phyloP scores from a whole-genome alignment of 2,329 filamentous ascomycete species.

The Scopulariopsis brevicaulis region DNA sequence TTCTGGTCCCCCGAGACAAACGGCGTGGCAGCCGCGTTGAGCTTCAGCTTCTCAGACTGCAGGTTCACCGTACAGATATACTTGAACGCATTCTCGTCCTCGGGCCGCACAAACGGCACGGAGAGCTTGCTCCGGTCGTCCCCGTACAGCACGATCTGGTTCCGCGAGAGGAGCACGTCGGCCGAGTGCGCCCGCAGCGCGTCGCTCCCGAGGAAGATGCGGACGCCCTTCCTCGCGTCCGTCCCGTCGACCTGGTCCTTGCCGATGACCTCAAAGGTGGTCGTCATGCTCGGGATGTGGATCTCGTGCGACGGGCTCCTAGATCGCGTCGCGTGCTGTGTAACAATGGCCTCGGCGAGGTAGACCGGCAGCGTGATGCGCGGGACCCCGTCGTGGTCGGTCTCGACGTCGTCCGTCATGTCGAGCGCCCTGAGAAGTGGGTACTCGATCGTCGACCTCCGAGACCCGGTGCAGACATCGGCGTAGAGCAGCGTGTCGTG shows the following conservation, averaged over 20 bases:
- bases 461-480: conserved; percentile 84
- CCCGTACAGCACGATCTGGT: conserved; percentile 77
- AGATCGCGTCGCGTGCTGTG: conserved; percentile 62
- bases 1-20: conserved; percentile 26
- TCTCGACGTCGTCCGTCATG: conserved; percentile 53
- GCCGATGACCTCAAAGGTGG: conserved; percentile 66
- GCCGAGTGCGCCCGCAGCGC: conserved; percentile 75
- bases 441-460: conserved; percentile 71
- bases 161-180: conserved; percentile 85
- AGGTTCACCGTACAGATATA: conserved; percentile 54
- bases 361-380: conserved; percentile 74
- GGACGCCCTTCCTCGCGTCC: conserved; percentile 44
- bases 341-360: conserved; percentile 80
- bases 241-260: conserved; percentile 34
- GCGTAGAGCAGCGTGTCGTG: conserved; percentile 85
- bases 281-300: conserved; percentile 63
- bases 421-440: conserved; percentile 66
- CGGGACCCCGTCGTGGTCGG: conserved; percentile 52
- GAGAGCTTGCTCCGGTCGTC: conserved; percentile 79
- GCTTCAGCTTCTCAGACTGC: conserved; percentile 41
- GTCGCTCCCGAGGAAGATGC: conserved; percentile 85
- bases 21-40: conserved; percentile 33
- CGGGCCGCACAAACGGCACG: conserved; percentile 84
- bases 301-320: conserved; percentile 58
- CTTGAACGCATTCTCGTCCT: conserved; percentile 74